Conservation (phyloP, 495 filamentous ascomycete species). For the Neurospora discreta region DNA sequence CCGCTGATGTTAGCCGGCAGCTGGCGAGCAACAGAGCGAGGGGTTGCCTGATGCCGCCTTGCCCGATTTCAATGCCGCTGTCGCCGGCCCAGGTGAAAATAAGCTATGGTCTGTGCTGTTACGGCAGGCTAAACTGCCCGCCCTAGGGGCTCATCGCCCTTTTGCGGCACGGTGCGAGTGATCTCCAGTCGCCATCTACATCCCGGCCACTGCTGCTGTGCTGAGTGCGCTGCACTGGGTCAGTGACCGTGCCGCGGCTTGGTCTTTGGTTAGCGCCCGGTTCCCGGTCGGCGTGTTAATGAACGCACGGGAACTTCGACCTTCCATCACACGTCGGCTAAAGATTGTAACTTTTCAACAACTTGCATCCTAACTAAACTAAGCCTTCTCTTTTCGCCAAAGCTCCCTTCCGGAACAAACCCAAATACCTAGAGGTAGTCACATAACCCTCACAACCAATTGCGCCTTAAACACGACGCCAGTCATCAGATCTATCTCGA, state of each 20-base stretch:
- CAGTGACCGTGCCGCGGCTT: neutral
- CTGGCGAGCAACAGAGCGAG: neutral
- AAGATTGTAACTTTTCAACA: neutral
- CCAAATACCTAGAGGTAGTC: neutral
- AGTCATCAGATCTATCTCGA: neutral
- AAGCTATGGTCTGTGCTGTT: conserved; percentile 22
- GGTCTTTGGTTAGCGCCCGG: neutral
- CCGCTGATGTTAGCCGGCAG: neutral
- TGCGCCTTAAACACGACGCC: neutral
- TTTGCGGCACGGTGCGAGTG: neutral
- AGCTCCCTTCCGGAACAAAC: neutral
- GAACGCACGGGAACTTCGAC: neutral
- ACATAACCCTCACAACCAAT: neutral
- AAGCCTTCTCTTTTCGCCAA: neutral
- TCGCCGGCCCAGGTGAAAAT: conserved; percentile 1
- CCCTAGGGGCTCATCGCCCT: neutral
- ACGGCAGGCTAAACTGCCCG: neutral
- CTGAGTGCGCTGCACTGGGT: neutral
- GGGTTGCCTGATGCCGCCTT: neutral
- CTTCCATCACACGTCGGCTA: neutral
- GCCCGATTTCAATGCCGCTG: neutral
- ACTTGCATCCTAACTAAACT: neutral
- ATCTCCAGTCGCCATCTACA: neutral
- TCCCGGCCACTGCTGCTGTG: neutral
- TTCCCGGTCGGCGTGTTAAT: neutral